Evolutionary conservation across 371 early-diverging fungal species (phyloP).

Genomic region (Mortierella polycephala): DNA sequence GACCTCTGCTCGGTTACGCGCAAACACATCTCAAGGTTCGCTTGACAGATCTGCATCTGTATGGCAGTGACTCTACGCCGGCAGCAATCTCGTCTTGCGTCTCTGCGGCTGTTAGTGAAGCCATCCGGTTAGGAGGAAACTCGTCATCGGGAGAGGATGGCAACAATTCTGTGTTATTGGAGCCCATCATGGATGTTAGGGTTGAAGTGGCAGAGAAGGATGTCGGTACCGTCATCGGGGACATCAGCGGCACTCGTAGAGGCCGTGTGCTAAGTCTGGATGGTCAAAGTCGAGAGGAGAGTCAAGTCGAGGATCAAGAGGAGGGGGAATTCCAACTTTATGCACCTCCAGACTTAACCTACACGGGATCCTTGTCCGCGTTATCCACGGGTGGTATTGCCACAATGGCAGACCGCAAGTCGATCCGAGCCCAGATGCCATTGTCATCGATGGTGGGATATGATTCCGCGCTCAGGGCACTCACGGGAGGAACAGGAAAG

Average conservation of each 20-base stretch:
- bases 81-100: conserved; percentile 77
- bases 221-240: conserved; percentile 85
- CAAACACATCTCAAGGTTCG: conserved; percentile 73
- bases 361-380: conserved; percentile 20
- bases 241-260: conserved; percentile 80
- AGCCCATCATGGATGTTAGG: conserved; percentile 89
- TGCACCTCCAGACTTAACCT: conserved; percentile 64
- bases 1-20: conserved; percentile 86
- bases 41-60: conserved; percentile 64
- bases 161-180: conserved; percentile 69
- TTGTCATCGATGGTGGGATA: conserved; percentile 91
- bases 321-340: conserved; percentile 58
- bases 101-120: conserved; percentile 68
- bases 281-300: conserved; percentile 36
- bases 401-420: conserved; percentile 57
- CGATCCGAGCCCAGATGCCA: conserved; percentile 80
- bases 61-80: conserved; percentile 72
- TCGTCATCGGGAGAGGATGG: conserved; percentile 1
- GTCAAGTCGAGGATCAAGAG: conserved; percentile 29
- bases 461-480: conserved; percentile 81
- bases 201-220: conserved; percentile 77
- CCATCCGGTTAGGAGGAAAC: conserved; percentile 62
- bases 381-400: conserved; percentile 40
- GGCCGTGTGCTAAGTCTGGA: conserved; percentile 74
- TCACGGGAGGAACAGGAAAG: conserved; percentile 87